These are phyloP conservation scores for Entelexis paramagnoliae DNA, from an alignment of 1,139 yeast genomes.

Conservation along the genomic window DNA sequence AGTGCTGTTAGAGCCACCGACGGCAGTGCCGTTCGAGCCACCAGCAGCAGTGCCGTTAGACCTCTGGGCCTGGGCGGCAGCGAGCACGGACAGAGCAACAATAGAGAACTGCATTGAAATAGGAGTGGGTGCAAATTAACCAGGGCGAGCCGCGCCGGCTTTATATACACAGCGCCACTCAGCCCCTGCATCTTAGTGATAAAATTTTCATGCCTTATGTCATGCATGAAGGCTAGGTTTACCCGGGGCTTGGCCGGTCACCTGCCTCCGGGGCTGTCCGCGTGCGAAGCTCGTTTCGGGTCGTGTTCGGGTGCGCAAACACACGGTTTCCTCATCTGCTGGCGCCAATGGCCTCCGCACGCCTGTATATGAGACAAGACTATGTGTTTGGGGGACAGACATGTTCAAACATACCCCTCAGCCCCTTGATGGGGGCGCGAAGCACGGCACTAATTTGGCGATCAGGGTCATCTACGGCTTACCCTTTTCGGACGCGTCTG, in stretches of 20 bases:
- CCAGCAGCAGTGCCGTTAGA: constrained; percentile 14
- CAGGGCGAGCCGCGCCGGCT: background rate
- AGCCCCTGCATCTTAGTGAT: constrained; percentile 7
- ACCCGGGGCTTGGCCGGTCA: constrained; percentile 5
- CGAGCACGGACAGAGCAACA: constrained; percentile 21
- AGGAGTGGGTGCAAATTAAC: background rate
- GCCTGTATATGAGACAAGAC: too few relatives aligned
- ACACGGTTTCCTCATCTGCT: too few relatives aligned
- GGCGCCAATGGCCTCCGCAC: too few relatives aligned
- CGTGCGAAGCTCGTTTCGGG: background rate
- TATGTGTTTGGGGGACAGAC: too few relatives aligned
- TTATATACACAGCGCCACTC: constrained; percentile 11
- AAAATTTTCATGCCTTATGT: constrained; percentile 4
- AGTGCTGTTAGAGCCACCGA: constrained; percentile 12
- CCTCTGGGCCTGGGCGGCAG: constrained; percentile 18
- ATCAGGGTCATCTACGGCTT: constrained; percentile 5
- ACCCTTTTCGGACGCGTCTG: constrained; percentile 4
- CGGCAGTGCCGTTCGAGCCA: constrained; percentile 8
- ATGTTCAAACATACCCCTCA: too few relatives aligned
- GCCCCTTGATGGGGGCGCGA: background rate
- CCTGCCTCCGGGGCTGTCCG: background rate
- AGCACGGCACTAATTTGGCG: background rate
- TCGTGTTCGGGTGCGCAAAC: too few relatives aligned
- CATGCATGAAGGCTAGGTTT: constrained; percentile 2
- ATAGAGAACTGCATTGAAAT: constrained; percentile 21